Evolutionary conservation across 1,284 basidiomycete genomes (phyloP).

Genomic region (Cerioporus squamosus): DNA sequence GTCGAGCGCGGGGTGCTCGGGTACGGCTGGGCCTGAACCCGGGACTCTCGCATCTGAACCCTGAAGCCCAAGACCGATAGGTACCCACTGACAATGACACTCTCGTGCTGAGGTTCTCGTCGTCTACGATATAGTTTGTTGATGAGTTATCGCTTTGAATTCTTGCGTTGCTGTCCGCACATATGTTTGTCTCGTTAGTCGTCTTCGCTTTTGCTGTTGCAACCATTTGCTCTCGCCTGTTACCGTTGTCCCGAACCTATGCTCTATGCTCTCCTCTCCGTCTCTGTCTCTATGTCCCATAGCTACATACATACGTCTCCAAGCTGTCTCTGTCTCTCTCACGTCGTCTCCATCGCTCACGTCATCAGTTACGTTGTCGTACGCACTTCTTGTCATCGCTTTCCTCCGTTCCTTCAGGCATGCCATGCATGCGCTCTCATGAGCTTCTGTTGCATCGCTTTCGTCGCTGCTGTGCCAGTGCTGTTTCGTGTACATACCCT

Average conservation of each 20-base stretch:
- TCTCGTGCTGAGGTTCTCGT: slow-evolving; percentile 14
- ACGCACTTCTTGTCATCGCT: slow-evolving; percentile 8
- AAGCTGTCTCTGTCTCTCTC: slow-evolving; percentile 21
- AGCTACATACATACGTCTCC: slow-evolving; percentile 15
- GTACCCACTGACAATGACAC: slow-evolving; percentile 17
- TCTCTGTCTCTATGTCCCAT: slow-evolving; percentile 15
- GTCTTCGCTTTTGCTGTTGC: slow-evolving; percentile 11
- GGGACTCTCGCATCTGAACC: no score
- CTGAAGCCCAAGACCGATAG: slow-evolving; percentile 7
- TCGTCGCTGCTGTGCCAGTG: slow-evolving; percentile 18
- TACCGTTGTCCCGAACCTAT: slow-evolving; percentile 11
- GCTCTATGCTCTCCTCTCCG: slow-evolving; percentile 18
- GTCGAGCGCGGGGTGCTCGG: slow-evolving; percentile 27
- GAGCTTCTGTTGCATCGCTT: not conserved
- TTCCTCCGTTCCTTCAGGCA: slow-evolving; percentile 11
- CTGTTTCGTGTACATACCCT: slow-evolving; percentile 8
- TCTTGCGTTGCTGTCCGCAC: slow-evolving; percentile 8
- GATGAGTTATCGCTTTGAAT: slow-evolving; percentile 25
- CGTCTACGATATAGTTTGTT: slow-evolving; percentile 25
- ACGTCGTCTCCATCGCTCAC: slow-evolving; percentile 14
- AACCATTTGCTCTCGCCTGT: slow-evolving; percentile 8
- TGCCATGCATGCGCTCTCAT: slow-evolving; percentile 17
- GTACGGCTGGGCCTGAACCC: slow-evolving; percentile 22
- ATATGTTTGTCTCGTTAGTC: slow-evolving; percentile 4
- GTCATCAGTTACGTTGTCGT: slow-evolving; percentile 20